Conservation (phyloP, 441 rosid genomes). For the Adansonia grandidieri region DNA sequence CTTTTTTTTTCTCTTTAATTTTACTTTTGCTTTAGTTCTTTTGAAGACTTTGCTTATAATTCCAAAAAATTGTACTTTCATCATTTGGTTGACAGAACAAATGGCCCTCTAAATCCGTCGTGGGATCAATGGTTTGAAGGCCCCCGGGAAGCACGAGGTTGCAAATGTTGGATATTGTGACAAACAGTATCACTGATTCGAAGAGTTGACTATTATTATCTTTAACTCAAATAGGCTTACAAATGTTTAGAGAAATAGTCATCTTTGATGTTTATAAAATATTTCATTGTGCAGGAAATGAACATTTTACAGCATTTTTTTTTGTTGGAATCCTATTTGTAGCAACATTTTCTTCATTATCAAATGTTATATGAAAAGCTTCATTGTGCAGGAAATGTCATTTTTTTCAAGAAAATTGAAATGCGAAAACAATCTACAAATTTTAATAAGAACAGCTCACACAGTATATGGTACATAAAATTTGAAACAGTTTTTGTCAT, state of each 20-base stretch:
- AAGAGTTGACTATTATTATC: slow-evolving; percentile 13
- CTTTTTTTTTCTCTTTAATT: too few relatives aligned
- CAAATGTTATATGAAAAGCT: slow-evolving; percentile 33
- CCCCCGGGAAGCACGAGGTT: slow-evolving; percentile 62
- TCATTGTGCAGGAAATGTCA: slow-evolving; percentile 43
- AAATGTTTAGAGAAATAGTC: slow-evolving; percentile 6
- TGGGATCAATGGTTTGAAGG: slow-evolving; percentile 96
- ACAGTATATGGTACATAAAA: slow-evolving; percentile 33
- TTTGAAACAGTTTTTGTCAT: background rate
- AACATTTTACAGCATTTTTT: slow-evolving; percentile 21
- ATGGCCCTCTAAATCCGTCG: slow-evolving; percentile 55
- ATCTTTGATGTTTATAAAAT: slow-evolving; percentile 9
- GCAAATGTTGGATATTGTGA: slow-evolving; percentile 82
- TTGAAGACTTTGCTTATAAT: background rate
- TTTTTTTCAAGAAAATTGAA: slow-evolving; percentile 13
- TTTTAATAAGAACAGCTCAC: slow-evolving; percentile 11
- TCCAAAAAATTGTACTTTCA: background rate
- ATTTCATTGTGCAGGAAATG: slow-evolving; percentile 31
- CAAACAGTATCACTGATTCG: slow-evolving; percentile 25
- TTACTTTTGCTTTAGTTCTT: background rate
- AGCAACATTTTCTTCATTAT: slow-evolving; percentile 30
- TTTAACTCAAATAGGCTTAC: slow-evolving; percentile 16
- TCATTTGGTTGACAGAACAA: slow-evolving; percentile 53
- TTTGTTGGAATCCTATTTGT: slow-evolving; percentile 5
- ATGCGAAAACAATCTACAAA: slow-evolving; percentile 34